A percentile compares a stretch with the other conserved stretches of the same genome.
These are phyloP conservation scores for Fallopia convolvulus DNA, from an alignment of 148 eudicot genomes.

Conservation along the genomic window DNA sequence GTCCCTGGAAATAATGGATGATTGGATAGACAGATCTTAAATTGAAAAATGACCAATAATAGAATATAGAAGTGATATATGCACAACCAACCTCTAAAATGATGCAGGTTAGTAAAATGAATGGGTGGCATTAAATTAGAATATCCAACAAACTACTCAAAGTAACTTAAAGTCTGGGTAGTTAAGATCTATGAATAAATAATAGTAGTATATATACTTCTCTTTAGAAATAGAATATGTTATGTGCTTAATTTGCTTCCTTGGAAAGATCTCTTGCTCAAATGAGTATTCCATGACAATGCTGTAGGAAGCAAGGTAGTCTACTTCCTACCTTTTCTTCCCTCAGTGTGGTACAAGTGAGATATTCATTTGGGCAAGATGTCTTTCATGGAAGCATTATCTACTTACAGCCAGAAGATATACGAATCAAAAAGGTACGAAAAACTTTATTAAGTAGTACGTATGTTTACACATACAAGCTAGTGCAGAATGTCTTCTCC, in stretches of 20 bases:
- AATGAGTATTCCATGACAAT: slow-evolving; percentile 26
- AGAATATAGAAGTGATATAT: neutral
- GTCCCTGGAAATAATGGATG: too few species aligned
- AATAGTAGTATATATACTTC: neutral
- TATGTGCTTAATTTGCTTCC: slow-evolving; percentile 9
- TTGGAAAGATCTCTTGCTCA: slow-evolving; percentile 31
- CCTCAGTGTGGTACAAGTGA: slow-evolving; percentile 11
- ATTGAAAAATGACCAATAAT: neutral
- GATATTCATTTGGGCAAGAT: slow-evolving; percentile 24
- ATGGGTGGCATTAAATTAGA: neutral
- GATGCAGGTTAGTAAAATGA: neutral
- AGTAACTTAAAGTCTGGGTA: slow-evolving; percentile 5
- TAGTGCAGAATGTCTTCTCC: neutral
- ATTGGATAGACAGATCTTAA: neutral
- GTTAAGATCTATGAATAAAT: slow-evolving; percentile 3
- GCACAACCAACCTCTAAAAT: slow-evolving; percentile 10
- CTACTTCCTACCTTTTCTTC: neutral
- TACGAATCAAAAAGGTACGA: neutral
- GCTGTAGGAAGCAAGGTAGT: neutral
- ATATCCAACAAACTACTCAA: slow-evolving; percentile 18
- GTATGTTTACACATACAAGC: slow-evolving; percentile 3
- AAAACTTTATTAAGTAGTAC: neutral
- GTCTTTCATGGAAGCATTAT: slow-evolving; percentile 19
- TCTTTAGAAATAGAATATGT: neutral
- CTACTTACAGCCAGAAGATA: neutral